Percentiles rank a stretch among this genome's conserved stretches.
Evolutionary conservation across 768 basidiomycete species (phyloP).

Genomic region (Termitomyces sp.): DNA sequence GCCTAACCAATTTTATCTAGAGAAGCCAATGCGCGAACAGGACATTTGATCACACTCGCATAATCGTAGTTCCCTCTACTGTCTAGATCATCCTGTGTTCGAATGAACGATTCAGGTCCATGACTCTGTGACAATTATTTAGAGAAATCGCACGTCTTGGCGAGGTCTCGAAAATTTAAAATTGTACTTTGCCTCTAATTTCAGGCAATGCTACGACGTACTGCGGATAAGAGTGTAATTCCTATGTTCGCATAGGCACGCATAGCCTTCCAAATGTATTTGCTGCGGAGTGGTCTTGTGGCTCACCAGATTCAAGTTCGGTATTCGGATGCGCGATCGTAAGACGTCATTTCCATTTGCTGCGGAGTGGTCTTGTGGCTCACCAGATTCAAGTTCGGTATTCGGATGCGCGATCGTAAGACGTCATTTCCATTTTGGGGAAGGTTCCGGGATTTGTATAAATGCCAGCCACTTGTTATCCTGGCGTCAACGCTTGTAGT

Average conservation of each 20-base stretch:
- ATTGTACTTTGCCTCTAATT: not conserved
- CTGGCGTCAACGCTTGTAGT: not conserved
- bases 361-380: slow-evolving; percentile 3
- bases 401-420: slow-evolving; percentile 1
- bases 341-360: slow-evolving; percentile 10
- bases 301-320: not conserved
- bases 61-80: too few species aligned
- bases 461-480: slow-evolving; percentile 3
- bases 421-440: slow-evolving; percentile 11
- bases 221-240: not conserved
- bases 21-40: too few species aligned
- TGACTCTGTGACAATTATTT: too few species aligned
- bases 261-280: slow-evolving; percentile 6
- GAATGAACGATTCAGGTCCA: too few species aligned
- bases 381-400: not conserved
- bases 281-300: slow-evolving; percentile 5
- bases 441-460: not conserved
- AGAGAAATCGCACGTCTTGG: too few species aligned
- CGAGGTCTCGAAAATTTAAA: too few species aligned
- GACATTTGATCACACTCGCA: too few species aligned
- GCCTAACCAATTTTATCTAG: too few species aligned
- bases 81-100: too few species aligned
- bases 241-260: not conserved
- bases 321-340: slow-evolving; percentile 1
- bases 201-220: not conserved